Evolutionary conservation across 208 protist genomes (phyloP).

Genomic region (Strigomonas galati): DNA sequence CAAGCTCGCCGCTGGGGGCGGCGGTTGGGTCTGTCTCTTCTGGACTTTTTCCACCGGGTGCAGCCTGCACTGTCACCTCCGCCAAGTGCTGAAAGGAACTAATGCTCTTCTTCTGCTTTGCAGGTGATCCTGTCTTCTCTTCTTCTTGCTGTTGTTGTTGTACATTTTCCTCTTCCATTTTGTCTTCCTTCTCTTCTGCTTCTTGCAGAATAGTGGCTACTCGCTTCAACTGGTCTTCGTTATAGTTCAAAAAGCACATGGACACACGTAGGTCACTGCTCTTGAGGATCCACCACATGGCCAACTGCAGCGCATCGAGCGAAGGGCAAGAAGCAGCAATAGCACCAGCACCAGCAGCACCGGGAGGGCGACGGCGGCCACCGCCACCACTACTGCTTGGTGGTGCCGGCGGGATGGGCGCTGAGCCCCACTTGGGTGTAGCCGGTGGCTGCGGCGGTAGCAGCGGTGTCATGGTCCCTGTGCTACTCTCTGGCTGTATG

Average conservation of each 20-base stretch:
- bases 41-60: too few species aligned
- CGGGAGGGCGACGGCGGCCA: too few species aligned
- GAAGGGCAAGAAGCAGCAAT: constrained; percentile 1
- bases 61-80: too few species aligned
- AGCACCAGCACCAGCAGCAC: neutral
- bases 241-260: constrained; percentile 37
- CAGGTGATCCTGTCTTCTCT: neutral
- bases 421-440: neutral
- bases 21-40: too few species aligned
- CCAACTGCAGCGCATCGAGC: constrained; percentile 27
- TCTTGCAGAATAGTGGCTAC: constrained; percentile 14
- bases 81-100: constrained; percentile 2
- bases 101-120: neutral
- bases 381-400: too few species aligned
- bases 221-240: constrained; percentile 21
- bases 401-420: neutral
- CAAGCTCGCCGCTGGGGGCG: too few species aligned
- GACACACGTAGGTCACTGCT: constrained; percentile 31
- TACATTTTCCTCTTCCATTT: neutral
- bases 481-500: too few species aligned
- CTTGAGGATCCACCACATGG: constrained; percentile 49
- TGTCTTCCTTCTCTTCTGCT: constrained; percentile 1
- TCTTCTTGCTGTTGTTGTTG: neutral
- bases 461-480: too few species aligned
- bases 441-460: neutral